Conservation (phyloP, 352 stramenopile species). For the Aphanomyces stellatus region DNA sequence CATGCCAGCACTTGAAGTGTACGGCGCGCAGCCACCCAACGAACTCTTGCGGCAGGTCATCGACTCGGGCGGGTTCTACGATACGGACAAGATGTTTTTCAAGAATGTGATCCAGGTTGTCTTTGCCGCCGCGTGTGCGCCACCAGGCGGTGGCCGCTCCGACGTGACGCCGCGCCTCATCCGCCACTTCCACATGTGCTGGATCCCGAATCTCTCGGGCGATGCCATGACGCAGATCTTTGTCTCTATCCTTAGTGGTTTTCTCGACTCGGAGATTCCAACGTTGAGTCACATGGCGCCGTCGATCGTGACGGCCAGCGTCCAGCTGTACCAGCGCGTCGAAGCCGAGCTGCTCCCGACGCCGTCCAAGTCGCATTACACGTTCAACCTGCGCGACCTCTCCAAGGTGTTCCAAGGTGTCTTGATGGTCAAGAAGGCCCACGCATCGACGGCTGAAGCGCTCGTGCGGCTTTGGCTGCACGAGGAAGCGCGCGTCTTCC, state of each 20-base stretch:
- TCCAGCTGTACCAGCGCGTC: slow-evolving; percentile 83
- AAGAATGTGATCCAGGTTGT: slow-evolving; percentile 86
- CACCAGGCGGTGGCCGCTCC: slow-evolving; percentile 77
- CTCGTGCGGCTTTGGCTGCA: slow-evolving; percentile 87
- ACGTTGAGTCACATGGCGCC: slow-evolving; percentile 55
- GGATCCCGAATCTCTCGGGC: slow-evolving; percentile 78
- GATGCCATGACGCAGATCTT: slow-evolving; percentile 88
- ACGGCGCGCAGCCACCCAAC: slow-evolving; percentile 88
- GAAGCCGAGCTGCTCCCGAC: slow-evolving; percentile 86
- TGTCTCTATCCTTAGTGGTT: slow-evolving; percentile 82
- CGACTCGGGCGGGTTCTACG: slow-evolving; percentile 85
- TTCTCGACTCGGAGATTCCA: slow-evolving; percentile 61
- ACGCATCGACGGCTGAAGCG: slow-evolving; percentile 52
- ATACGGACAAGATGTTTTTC: slow-evolving; percentile 91
- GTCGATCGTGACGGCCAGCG: slow-evolving; percentile 80
- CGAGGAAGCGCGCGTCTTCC: slow-evolving; percentile 88
- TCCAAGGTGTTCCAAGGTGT: slow-evolving; percentile 91
- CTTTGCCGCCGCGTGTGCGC: slow-evolving; percentile 75
- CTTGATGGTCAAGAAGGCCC: slow-evolving; percentile 85
- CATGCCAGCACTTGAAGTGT: slow-evolving; percentile 89
- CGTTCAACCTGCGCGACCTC: slow-evolving; percentile 91
- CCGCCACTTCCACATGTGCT: slow-evolving; percentile 88
- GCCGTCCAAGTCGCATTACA: slow-evolving; percentile 89
- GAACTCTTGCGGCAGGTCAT: slow-evolving; percentile 88
- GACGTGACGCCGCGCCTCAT: slow-evolving; percentile 81